Conservation (phyloP, 202 grass and related monocot genomes). For the Dendrocalamus latiflorus region DNA sequence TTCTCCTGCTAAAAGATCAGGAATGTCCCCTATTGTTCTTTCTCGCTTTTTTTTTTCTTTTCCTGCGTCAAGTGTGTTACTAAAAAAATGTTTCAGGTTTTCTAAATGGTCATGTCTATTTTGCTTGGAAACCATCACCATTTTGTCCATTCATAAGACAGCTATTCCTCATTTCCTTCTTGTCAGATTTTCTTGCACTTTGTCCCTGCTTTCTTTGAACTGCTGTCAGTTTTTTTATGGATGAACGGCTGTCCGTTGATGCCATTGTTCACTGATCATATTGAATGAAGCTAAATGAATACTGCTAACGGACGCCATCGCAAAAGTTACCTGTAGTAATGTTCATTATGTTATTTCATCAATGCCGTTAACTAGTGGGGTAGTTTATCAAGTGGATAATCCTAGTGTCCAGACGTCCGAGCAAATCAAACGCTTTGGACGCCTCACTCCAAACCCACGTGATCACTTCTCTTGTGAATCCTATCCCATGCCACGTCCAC, state of each 20-base stretch:
- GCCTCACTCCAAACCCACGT: too few species aligned
- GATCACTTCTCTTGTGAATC: too few species aligned
- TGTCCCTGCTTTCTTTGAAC: background rate
- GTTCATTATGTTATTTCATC: background rate
- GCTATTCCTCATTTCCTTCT: background rate
- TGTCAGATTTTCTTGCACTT: background rate
- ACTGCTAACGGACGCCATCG: background rate
- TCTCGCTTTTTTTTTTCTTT: background rate
- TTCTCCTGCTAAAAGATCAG: background rate
- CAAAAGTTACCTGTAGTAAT: background rate
- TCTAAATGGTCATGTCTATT: background rate
- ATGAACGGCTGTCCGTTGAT: background rate
- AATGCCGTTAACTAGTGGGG: background rate
- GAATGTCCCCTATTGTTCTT: background rate
- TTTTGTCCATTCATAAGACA: background rate
- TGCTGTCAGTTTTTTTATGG: background rate
- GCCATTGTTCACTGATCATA: background rate
- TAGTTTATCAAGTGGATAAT: background rate
- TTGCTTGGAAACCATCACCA: background rate
- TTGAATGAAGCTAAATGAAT: background rate
- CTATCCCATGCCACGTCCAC: too few species aligned
- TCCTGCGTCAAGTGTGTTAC: background rate
- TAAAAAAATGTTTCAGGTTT: background rate
- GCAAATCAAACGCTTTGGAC: too few species aligned
- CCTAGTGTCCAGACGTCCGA: too few species aligned